phyloP scores from a whole-genome alignment of 345 rosid genomes.

The Corymbia maculata region DNA sequence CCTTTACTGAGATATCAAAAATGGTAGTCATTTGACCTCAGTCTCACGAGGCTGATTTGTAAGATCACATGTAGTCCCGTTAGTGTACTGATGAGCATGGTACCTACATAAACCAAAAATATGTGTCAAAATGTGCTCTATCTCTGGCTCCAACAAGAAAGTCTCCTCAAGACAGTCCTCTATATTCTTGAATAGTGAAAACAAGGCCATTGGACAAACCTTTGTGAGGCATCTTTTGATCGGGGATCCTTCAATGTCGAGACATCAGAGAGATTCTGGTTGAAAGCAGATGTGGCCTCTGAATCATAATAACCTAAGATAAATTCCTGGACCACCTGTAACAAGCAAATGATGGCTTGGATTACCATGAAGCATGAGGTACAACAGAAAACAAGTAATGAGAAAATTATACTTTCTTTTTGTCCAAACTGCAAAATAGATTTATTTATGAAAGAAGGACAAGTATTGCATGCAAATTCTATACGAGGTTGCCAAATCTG shows the following conservation, averaged over 20 bases:
- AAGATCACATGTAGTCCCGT: conserved; percentile 91
- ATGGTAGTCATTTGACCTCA: conserved; percentile 35
- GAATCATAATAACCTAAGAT: conserved; percentile 68
- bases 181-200: not conserved
- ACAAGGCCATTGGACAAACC: conserved; percentile 20
- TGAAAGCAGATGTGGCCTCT: conserved; percentile 66
- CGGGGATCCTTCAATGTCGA: conserved; percentile 75
- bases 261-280: conserved; percentile 65
- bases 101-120: conserved; percentile 35
- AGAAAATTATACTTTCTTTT: not conserved
- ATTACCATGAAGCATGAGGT: not conserved
- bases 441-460: not conserved
- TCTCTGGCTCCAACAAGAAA: not conserved
- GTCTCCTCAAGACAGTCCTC: not conserved
- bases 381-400: not conserved
- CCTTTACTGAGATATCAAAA: not conserved
- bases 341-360: not conserved
- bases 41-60: conserved; percentile 80
- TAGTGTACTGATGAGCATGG: conserved; percentile 77
- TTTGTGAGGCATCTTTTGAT: conserved; percentile 74
- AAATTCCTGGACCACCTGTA: conserved; percentile 79
- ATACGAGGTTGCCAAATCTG: not conserved
- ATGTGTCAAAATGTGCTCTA: not conserved
- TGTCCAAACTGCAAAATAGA: not conserved
- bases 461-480: not conserved